A percentile compares a stretch with the other conserved stretches of the same genome.
These are phyloP conservation scores for Fusarium agapanthi DNA, from an alignment of 2,329 filamentous ascomycete species.

Conservation along the genomic window DNA sequence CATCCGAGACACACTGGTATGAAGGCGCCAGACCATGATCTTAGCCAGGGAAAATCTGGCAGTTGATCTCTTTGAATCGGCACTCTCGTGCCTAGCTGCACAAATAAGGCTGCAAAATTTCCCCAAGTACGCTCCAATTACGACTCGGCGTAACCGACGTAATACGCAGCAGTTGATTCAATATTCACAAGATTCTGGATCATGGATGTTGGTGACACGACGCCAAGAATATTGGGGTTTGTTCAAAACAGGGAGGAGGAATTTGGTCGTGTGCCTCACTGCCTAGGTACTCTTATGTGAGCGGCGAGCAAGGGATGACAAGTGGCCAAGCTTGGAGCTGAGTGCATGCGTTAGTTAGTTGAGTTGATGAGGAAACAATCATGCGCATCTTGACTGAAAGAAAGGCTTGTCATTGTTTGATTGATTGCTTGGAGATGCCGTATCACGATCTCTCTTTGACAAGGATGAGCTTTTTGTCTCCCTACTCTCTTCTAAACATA, in stretches of 20 bases:
- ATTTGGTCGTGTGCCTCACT: background rate
- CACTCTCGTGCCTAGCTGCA: background rate
- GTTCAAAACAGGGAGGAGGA: slow-evolving; percentile 1
- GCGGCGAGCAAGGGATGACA: background rate
- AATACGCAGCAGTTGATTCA: background rate
- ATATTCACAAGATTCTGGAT: slow-evolving; percentile 7
- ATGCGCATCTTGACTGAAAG: background rate
- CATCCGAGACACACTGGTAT: background rate
- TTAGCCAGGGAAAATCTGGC: background rate
- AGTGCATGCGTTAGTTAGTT: background rate
- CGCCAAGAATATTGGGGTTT: background rate
- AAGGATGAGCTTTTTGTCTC: background rate
- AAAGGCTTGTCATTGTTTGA: background rate
- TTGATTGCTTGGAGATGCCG: background rate
- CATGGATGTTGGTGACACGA: slow-evolving; percentile 10
- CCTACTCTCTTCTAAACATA: slow-evolving; percentile 16
- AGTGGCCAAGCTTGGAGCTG: background rate
- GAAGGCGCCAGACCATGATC: background rate
- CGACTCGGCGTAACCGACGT: slow-evolving; percentile 20
- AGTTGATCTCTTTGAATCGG: background rate
- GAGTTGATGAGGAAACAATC: background rate
- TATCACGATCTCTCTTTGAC: background rate
- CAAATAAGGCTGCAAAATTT: slow-evolving; percentile 16
- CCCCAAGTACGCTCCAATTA: background rate
- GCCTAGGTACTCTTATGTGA: background rate